phyloP scores from a whole-genome alignment of 192 early-diverging fungal species.

The Backusella sp. region DNA sequence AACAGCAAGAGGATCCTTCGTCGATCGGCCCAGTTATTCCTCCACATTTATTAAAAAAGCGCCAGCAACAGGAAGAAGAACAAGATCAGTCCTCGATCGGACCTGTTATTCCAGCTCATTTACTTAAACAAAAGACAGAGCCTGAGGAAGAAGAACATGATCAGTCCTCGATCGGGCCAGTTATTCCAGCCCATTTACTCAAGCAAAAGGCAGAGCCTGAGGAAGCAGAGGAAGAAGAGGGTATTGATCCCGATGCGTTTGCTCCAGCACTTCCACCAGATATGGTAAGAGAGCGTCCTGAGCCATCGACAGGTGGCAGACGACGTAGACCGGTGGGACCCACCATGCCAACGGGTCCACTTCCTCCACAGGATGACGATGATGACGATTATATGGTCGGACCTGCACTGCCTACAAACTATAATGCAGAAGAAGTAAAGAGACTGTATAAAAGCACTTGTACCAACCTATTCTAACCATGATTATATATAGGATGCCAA shows the following conservation, averaged over 20 bases:
- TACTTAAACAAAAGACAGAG: not conserved
- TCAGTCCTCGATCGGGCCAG: not conserved
- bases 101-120: constrained; percentile 9
- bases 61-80: not conserved
- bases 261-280: constrained; percentile 33
- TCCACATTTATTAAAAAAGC: not conserved
- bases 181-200: constrained; percentile 10
- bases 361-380: not conserved
- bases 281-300: constrained; percentile 9
- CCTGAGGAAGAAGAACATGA: not conserved
- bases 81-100: not conserved
- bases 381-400: constrained; percentile 31
- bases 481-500: not conserved
- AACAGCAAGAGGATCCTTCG: not conserved
- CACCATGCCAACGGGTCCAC: constrained; percentile 21
- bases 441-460: not conserved
- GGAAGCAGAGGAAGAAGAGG: not conserved
- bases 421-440: constrained; percentile 20
- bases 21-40: constrained; percentile 10
- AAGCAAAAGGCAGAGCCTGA: not conserved
- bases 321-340: constrained; percentile 27
- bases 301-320: not conserved
- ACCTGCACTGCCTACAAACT: constrained; percentile 19
- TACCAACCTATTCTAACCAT: not conserved
- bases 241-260: constrained; percentile 26